A percentile compares a stretch with the other conserved stretches of the same genome.
Evolutionary conservation across 2,329 filamentous ascomycete genomes (phyloP).

Genomic region (Pseudogymnoascus sp.): DNA sequence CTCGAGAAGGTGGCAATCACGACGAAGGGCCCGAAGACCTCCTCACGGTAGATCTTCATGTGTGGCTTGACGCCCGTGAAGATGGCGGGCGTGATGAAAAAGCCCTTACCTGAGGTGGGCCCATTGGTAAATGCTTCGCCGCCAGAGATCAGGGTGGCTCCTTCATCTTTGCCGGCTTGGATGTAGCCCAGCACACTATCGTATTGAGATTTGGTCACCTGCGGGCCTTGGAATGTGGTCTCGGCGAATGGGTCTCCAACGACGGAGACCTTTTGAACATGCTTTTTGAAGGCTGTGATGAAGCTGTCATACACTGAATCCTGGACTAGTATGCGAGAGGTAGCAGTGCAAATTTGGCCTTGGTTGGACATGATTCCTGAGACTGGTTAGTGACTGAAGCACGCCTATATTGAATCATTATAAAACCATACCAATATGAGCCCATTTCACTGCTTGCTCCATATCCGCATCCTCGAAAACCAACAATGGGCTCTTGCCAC

Average conservation of each 20-base stretch:
- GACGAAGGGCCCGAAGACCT: slow-evolving; percentile 68
- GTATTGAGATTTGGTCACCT: slow-evolving; percentile 62
- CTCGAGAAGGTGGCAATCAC: slow-evolving; percentile 62
- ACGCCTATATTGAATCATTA: not conserved
- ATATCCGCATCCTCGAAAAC: slow-evolving; percentile 54
- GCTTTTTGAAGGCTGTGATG: slow-evolving; percentile 55
- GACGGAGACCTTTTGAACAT: slow-evolving; percentile 48
- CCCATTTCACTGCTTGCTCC: slow-evolving; percentile 54
- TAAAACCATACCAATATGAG: slow-evolving; percentile 36
- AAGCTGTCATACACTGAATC: slow-evolving; percentile 64
- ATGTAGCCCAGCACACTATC: slow-evolving; percentile 63
- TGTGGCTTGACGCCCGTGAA: slow-evolving; percentile 61
- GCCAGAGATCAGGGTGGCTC: slow-evolving; percentile 55
- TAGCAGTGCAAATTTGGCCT: slow-evolving; percentile 44
- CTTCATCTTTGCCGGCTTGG: slow-evolving; percentile 54
- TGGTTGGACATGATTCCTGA: slow-evolving; percentile 33
- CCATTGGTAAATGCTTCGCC: slow-evolving; percentile 36
- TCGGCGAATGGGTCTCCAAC: slow-evolving; percentile 59
- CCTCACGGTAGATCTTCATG: slow-evolving; percentile 68
- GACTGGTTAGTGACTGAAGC: not conserved
- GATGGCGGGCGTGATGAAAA: slow-evolving; percentile 67
- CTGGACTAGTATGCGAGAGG: slow-evolving; percentile 61
- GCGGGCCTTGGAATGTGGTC: slow-evolving; percentile 63
- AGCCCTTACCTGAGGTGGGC: slow-evolving; percentile 53
- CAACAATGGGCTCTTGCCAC: slow-evolving; percentile 55